Percentiles rank a stretch among this genome's conserved stretches.
Conservation (phyloP, 2,329 filamentous ascomycete genomes). For the Claviceps sp. region DNA sequence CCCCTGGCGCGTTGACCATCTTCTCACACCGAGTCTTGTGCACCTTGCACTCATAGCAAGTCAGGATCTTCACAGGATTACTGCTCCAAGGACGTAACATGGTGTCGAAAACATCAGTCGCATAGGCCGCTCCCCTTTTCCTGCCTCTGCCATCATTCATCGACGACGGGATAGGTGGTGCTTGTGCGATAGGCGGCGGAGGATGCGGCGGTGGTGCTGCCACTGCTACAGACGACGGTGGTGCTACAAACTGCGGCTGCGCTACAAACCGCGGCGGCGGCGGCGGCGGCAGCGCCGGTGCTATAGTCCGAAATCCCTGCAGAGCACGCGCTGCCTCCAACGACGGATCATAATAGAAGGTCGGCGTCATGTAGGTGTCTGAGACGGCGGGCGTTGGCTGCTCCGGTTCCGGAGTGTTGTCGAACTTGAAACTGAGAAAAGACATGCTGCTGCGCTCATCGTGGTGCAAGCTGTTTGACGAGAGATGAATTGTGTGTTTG, state of each 20-base stretch:
- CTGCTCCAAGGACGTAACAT: constrained; percentile 2
- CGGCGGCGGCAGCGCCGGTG: too few species aligned
- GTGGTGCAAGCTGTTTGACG: neutral
- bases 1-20: neutral
- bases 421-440: constrained; percentile 5
- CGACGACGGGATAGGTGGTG: neutral
- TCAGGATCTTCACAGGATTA: neutral
- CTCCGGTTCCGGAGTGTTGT: constrained; percentile 1
- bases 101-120: neutral
- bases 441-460: constrained; percentile 5
- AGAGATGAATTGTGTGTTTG: neutral
- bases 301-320: neutral
- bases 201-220: too few species aligned
- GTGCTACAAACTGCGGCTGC: too few species aligned
- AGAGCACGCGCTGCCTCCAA: neutral
- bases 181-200: too few species aligned
- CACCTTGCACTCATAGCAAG: constrained; percentile 2
- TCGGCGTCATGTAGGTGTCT: neutral
- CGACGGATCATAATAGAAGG: neutral
- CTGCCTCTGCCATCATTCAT: neutral
- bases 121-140: neutral
- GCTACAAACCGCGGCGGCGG: too few species aligned
- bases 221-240: too few species aligned
- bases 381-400: neutral
- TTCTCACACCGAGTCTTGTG: constrained; percentile 5